phyloP scores from a whole-genome alignment of 2,329 filamentous ascomycete genomes.

The Colletotrichum karsti region DNA sequence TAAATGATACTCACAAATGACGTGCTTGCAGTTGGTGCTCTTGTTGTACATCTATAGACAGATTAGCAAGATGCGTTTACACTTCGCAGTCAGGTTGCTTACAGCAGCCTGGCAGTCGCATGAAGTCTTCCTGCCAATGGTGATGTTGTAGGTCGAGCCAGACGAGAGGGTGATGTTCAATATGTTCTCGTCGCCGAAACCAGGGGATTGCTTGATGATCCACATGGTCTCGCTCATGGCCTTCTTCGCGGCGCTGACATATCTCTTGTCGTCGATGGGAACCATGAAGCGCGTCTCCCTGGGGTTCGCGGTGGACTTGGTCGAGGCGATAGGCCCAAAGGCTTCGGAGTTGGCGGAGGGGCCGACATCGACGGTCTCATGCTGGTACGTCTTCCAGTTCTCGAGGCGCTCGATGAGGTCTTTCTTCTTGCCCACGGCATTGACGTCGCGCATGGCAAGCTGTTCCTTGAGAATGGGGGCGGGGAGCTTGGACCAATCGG shows the following conservation, averaged over 20 bases:
- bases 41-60: slow-evolving; percentile 1
- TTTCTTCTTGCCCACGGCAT: not conserved
- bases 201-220: slow-evolving; percentile 7
- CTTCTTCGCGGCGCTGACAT: slow-evolving; percentile 3
- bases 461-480: slow-evolving; percentile 24
- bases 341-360: not conserved
- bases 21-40: slow-evolving; percentile 24
- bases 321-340: not conserved
- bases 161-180: not conserved
- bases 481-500: slow-evolving; percentile 14
- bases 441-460: slow-evolving; percentile 15
- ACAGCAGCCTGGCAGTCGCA: slow-evolving; percentile 19
- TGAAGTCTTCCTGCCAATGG: not conserved
- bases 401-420: slow-evolving; percentile 14
- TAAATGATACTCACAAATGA: slow-evolving; percentile 24
- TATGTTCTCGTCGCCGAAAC: not conserved
- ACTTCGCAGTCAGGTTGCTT: not conserved
- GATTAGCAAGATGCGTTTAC: not conserved
- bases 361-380: not conserved
- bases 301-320: not conserved
- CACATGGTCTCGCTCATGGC: slow-evolving; percentile 13
- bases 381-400: slow-evolving; percentile 4
- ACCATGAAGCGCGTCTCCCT: not conserved
- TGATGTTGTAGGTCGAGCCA: slow-evolving; percentile 6
- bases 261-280: not conserved